A percentile compares a stretch with the other conserved stretches of the same genome.
These are phyloP conservation scores for Delphinella strobiligena DNA, from an alignment of 2,329 filamentous ascomycete species.

Conservation along the genomic window DNA sequence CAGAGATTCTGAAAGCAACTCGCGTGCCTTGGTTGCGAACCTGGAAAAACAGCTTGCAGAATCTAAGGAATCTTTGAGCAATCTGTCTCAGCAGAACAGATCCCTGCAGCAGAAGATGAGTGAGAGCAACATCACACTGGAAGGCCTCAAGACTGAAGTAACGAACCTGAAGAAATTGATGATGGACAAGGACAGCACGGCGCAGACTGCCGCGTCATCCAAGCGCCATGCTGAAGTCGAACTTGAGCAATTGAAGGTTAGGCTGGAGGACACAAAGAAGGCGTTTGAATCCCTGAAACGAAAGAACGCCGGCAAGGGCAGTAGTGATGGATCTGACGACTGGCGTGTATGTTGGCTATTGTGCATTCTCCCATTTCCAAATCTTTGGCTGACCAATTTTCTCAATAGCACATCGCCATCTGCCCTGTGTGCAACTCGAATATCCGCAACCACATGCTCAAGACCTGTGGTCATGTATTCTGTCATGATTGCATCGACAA, in stretches of 20 bases:
- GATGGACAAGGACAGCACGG: constrained; percentile 61
- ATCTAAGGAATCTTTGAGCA: constrained; percentile 64
- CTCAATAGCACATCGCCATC: constrained; percentile 55
- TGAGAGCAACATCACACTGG: constrained; percentile 58
- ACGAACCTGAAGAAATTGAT: constrained; percentile 63
- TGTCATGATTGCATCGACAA: constrained; percentile 86
- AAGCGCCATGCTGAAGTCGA: constrained; percentile 55
- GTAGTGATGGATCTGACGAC: constrained; percentile 68
- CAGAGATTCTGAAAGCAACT: constrained; percentile 77
- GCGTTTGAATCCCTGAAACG: constrained; percentile 77
- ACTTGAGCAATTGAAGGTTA: constrained; percentile 65
- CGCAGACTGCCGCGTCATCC: constrained; percentile 50
- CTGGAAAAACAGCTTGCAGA: constrained; percentile 86
- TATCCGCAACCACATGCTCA: constrained; percentile 88
- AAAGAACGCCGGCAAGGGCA: constrained; percentile 59
- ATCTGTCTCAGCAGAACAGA: constrained; percentile 59
- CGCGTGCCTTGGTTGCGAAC: constrained; percentile 63
- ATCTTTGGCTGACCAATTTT: background rate
- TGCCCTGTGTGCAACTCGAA: constrained; percentile 88
- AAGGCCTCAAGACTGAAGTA: constrained; percentile 64
- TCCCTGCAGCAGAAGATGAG: constrained; percentile 58
- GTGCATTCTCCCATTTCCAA: background rate
- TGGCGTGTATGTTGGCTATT: constrained; percentile 55
- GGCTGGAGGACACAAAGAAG: constrained; percentile 67
- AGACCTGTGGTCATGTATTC: constrained; percentile 90